Conservation (phyloP, 1,139 yeast species). For the Groenewaldozyma auringiensis region DNA sequence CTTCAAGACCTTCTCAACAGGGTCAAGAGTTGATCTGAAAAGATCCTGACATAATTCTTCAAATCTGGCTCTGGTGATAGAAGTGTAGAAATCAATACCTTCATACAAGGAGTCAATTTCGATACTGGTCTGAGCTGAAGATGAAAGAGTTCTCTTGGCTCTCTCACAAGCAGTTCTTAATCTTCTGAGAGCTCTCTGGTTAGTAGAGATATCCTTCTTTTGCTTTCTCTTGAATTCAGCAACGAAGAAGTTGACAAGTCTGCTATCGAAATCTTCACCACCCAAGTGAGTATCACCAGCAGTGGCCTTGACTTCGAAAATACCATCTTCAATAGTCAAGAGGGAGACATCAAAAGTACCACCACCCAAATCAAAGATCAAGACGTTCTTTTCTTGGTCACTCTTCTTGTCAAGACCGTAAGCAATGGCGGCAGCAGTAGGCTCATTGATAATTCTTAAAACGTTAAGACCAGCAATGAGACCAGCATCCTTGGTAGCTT, state of each 20-base stretch:
- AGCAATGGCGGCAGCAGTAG: slow-evolving; percentile 96
- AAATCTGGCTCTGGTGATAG: slow-evolving; percentile 98
- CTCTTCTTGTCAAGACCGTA: slow-evolving; percentile 93
- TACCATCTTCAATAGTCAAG: slow-evolving; percentile 96
- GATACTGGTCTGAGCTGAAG: slow-evolving; percentile 92
- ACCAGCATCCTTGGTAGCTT: slow-evolving; percentile 97
- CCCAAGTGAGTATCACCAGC: slow-evolving; percentile 99
- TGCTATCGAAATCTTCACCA: slow-evolving; percentile 99
- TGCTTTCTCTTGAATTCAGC: slow-evolving; percentile 96
- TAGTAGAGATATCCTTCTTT: slow-evolving; percentile 82
- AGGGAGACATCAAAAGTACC: slow-evolving; percentile 98
- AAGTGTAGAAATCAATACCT: slow-evolving; percentile 94
- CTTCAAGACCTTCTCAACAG: slow-evolving; percentile 96
- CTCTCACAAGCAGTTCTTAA: slow-evolving; percentile 99
- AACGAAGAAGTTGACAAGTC: slow-evolving; percentile 89
- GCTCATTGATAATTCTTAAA: slow-evolving; percentile 90
- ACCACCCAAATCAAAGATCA: slow-evolving; percentile 96
- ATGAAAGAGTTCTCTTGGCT: slow-evolving; percentile 97
- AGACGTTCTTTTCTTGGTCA: slow-evolving; percentile 72
- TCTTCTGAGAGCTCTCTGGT: slow-evolving; percentile 97
- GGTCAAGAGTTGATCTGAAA: slow-evolving; percentile 93
- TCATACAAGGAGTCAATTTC: slow-evolving; percentile 96
- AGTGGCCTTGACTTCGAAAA: slow-evolving; percentile 98
- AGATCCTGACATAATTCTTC: slow-evolving; percentile 95
- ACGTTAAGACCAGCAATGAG: slow-evolving; percentile 93